Percentiles rank a stretch among this genome's conserved stretches.
phyloP scores from a whole-genome alignment of 2,329 filamentous ascomycete genomes.

The Phyllosticta citribraziliensis region DNA sequence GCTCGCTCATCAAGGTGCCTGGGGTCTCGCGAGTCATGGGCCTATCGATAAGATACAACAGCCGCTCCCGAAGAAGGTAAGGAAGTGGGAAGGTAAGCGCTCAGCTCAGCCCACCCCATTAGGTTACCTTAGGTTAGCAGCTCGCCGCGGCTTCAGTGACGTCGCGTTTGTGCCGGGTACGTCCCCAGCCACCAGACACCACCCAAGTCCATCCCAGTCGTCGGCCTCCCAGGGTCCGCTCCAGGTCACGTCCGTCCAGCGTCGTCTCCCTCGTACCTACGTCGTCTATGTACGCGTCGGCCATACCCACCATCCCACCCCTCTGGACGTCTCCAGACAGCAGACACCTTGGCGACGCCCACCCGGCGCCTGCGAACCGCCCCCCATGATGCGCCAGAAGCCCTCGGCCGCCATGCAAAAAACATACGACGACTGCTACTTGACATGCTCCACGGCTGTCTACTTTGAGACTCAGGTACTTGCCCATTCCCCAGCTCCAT shows the following conservation, averaged over 20 bases:
- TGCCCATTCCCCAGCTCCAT: background rate
- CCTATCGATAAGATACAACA: background rate
- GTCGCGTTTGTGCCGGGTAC: no score
- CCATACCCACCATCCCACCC: background rate
- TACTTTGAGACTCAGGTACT: conserved; percentile 91
- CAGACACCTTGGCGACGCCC: background rate
- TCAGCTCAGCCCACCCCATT: no score
- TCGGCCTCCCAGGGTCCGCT: no score
- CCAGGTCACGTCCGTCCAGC: no score
- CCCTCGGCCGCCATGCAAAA: conserved; percentile 74
- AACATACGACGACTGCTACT: conserved; percentile 93
- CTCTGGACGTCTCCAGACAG: background rate
- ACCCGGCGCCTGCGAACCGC: background rate
- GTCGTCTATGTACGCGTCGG: background rate
- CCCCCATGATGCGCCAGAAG: conserved; percentile 47
- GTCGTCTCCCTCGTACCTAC: no score
- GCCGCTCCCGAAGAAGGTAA: no score
- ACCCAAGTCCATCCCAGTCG: no score
- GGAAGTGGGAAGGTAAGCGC: no score
- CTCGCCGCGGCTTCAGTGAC: no score
- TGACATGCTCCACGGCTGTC: conserved; percentile 88
- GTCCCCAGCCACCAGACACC: no score
- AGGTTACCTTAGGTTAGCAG: no score
- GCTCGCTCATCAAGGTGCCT: background rate
- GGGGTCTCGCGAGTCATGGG: background rate